Evolutionary conservation across 1,139 yeast genomes (phyloP).

Genomic region (Kodamaea fungicola): DNA sequence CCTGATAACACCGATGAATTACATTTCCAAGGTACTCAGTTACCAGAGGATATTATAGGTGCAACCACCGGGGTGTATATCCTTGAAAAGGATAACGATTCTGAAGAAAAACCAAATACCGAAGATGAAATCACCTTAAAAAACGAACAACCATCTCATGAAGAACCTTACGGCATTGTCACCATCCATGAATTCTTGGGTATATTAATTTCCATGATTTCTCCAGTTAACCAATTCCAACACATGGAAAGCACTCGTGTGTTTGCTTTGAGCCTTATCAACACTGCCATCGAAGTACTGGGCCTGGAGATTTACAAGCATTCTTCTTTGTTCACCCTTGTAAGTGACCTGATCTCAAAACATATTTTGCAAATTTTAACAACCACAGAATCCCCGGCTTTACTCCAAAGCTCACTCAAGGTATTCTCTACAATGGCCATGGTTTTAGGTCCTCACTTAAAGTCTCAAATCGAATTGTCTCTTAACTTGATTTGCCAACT

Average conservation of each 20-base stretch:
- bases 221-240: constrained; percentile 78
- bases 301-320: constrained; percentile 67
- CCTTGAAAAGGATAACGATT: constrained; percentile 5
- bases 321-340: constrained; percentile 61
- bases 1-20: constrained; percentile 42
- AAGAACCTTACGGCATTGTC: constrained; percentile 60
- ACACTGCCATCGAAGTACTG: constrained; percentile 77
- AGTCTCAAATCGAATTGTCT: constrained; percentile 67
- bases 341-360: constrained; percentile 79
- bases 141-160: constrained; percentile 8
- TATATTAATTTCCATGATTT: constrained; percentile 76
- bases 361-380: constrained; percentile 79
- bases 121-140: constrained; percentile 2
- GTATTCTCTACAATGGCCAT: constrained; percentile 67
- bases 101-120: constrained; percentile 4
- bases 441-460: constrained; percentile 54
- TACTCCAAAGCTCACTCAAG: constrained; percentile 73
- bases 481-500: constrained; percentile 56
- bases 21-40: constrained; percentile 30
- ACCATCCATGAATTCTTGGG: constrained; percentile 69
- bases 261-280: constrained; percentile 73
- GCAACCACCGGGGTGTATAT: constrained; percentile 22
- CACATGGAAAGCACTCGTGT: constrained; percentile 86
- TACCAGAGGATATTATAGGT: constrained; percentile 43
- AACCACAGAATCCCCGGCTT: constrained; percentile 59